A percentile compares a stretch with the other conserved stretches of the same genome.
Conservation (phyloP, 768 basidiomycete species). For the Suillus alpinus region DNA sequence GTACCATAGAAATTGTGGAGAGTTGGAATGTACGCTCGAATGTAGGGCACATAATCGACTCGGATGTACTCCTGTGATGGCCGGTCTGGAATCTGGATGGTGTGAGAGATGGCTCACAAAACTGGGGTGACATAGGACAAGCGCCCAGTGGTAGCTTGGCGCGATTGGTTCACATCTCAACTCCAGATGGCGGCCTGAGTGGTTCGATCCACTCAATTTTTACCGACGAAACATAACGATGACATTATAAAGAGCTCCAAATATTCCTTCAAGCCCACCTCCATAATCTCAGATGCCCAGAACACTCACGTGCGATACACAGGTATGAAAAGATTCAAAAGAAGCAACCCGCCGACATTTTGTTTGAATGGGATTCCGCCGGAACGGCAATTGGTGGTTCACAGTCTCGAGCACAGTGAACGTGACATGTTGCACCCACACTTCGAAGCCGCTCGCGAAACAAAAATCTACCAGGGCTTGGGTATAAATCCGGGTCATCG, state of each 20-base stretch:
- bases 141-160: background rate
- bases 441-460: background rate
- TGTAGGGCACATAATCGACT: background rate
- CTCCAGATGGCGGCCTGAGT: background rate
- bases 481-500: background rate
- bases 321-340: background rate
- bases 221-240: background rate
- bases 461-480: background rate
- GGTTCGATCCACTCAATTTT: background rate
- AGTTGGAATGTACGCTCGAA: background rate
- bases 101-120: background rate
- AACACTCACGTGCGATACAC: background rate
- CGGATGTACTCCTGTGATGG: background rate
- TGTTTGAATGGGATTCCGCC: background rate
- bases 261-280: background rate
- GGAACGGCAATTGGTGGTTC: background rate
- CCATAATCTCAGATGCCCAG: background rate
- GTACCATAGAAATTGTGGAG: slow-evolving; percentile 6
- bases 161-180: background rate
- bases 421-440: background rate
- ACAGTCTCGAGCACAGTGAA: background rate
- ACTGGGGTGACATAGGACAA: background rate
- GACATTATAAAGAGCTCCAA: background rate
- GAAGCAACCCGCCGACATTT: background rate
- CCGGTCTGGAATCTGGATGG: background rate